A percentile compares a stretch with the other conserved stretches of the same genome.
These are phyloP conservation scores for Aegle marmelos DNA, from an alignment of 345 rosid genomes.

Conservation along the genomic window DNA sequence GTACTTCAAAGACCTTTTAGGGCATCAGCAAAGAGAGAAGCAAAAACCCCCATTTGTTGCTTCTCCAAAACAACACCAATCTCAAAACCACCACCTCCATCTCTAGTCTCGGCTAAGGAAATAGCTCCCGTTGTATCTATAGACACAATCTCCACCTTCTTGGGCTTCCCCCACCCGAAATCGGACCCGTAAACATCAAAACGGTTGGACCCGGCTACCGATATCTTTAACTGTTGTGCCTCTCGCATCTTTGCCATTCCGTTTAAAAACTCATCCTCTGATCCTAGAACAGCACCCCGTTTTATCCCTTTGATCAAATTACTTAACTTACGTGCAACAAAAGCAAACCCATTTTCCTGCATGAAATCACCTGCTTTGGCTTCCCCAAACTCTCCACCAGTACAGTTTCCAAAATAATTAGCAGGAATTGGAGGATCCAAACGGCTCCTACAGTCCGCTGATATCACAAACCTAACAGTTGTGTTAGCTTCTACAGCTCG, in stretches of 20 bases:
- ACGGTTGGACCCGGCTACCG: background rate
- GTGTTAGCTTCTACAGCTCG: constrained; percentile 4
- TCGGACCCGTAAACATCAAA: constrained; percentile 3
- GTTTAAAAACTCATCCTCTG: background rate
- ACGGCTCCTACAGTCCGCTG: constrained; percentile 15
- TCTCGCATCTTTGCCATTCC: no score
- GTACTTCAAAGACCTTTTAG: background rate
- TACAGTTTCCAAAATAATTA: constrained; percentile 33
- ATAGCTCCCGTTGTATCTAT: constrained; percentile 5
- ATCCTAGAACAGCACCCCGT: background rate
- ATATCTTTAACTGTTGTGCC: no score
- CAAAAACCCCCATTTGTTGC: constrained; percentile 7
- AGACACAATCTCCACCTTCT: no score
- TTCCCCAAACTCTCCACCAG: no score
- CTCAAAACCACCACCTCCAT: constrained; percentile 20
- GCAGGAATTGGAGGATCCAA: constrained; percentile 6
- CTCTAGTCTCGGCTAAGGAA: background rate
- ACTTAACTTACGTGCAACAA: background rate
- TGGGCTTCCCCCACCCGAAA: constrained; percentile 19
- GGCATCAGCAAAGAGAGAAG: background rate
- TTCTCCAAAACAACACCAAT: constrained; percentile 16
- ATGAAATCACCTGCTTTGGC: background rate
- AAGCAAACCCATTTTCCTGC: background rate
- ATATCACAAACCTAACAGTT: constrained; percentile 2
- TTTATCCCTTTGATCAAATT: background rate